Percentiles rank a stretch among this genome's conserved stretches.
These are phyloP conservation scores for Calonectria multiphialidica DNA, from an alignment of 2,329 filamentous ascomycete species.

Conservation along the genomic window DNA sequence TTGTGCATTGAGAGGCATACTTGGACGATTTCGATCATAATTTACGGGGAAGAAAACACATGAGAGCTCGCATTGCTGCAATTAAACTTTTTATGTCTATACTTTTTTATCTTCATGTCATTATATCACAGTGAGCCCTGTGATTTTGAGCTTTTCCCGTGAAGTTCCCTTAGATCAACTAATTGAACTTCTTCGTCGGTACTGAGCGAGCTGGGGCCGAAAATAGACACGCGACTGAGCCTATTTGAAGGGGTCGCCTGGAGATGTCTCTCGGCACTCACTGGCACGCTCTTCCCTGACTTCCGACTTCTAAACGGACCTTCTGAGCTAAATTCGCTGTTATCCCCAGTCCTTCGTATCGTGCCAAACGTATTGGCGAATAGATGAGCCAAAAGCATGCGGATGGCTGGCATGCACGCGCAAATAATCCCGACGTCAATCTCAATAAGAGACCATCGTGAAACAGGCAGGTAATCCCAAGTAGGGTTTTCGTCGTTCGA, in stretches of 20 bases:
- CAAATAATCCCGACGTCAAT: constrained; percentile 54
- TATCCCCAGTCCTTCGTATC: not conserved
- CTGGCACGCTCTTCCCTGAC: not conserved
- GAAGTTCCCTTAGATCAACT: not conserved
- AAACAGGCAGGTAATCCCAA: constrained; percentile 49
- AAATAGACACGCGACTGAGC: not conserved
- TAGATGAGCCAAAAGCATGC: constrained; percentile 50
- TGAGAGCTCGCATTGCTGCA: not conserved
- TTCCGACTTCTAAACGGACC: not conserved
- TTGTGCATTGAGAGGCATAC: too few species aligned
- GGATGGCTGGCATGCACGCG: constrained; percentile 52
- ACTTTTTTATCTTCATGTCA: not conserved
- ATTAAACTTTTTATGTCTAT: not conserved
- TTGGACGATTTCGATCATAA: too few species aligned
- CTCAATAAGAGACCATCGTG: constrained; percentile 53
- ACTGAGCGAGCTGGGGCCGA: not conserved
- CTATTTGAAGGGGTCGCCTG: not conserved
- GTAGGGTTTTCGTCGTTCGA: constrained; percentile 44
- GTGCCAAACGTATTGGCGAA: constrained; percentile 50
- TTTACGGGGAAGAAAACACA: too few species aligned
- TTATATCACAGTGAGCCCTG: not conserved
- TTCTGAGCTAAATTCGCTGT: not conserved
- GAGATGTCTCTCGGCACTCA: not conserved
- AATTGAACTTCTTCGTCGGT: not conserved
- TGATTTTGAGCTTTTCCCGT: not conserved